phyloP scores from a whole-genome alignment of 805 yeast genomes.

The Wickerhamiella parazyma region DNA sequence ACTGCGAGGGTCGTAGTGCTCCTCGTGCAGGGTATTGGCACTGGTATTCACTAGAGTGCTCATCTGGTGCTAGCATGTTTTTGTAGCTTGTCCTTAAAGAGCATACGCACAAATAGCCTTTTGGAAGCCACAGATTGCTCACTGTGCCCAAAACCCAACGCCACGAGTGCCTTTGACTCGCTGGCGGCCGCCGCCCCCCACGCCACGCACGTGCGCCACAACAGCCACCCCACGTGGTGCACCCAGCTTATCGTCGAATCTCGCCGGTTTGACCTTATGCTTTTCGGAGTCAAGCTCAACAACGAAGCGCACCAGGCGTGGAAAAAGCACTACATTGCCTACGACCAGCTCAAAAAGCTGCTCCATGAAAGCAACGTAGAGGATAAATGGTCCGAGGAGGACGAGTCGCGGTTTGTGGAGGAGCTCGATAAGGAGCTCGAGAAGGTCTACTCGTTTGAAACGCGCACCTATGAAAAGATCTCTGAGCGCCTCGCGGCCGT shows the following conservation, averaged over 20 bases:
- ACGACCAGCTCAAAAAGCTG: conserved; percentile 76
- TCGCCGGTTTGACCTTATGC: conserved; percentile 34
- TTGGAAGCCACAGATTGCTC: no score
- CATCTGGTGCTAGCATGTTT: no score
- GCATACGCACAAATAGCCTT: no score
- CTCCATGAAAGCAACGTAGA: conserved; percentile 41
- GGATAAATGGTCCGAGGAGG: conserved; percentile 61
- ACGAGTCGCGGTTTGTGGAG: conserved; percentile 72
- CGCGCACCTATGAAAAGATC: conserved; percentile 51
- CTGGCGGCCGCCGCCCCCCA: no score
- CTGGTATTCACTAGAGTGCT: no score
- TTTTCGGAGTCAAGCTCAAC: conserved; percentile 72
- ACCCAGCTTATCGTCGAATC: background rate
- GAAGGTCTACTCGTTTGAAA: conserved; percentile 83
- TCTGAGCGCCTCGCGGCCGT: conserved; percentile 48
- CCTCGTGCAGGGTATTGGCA: no score
- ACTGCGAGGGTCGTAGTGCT: no score
- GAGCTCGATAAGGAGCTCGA: conserved; percentile 73
- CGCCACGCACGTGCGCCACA: no score
- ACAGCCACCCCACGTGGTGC: background rate
- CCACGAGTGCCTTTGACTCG: no score
- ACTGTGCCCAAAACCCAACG: no score
- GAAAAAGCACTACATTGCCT: conserved; percentile 79
- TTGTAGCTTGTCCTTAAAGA: no score
- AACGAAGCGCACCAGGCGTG: conserved; percentile 80